phyloP scores from a whole-genome alignment of 2,329 filamentous ascomycete genomes.

The Phoma sp. region DNA sequence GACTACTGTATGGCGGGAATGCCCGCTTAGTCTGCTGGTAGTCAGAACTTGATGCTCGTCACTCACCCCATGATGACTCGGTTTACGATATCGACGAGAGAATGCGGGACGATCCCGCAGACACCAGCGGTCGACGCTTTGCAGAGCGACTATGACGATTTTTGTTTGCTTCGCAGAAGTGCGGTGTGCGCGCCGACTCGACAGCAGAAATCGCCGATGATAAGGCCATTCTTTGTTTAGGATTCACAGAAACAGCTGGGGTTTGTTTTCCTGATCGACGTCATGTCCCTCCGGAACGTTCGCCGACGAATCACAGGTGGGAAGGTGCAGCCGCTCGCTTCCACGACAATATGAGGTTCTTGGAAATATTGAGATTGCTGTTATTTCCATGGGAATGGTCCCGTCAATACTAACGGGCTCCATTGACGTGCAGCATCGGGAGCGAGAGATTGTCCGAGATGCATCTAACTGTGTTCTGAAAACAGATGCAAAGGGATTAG shows the following conservation, averaged over 20 bases:
- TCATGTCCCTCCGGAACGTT: conserved; percentile 5
- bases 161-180: background rate
- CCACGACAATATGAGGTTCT: background rate
- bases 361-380: background rate
- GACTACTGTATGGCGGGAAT: conserved; percentile 19
- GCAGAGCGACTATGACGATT: background rate
- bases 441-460: background rate
- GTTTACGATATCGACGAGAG: background rate
- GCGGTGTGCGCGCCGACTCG: conserved; percentile 1
- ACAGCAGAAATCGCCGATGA: conserved; percentile 5
- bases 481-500: background rate
- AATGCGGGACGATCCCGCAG: background rate
- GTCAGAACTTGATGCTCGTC: conserved; percentile 9
- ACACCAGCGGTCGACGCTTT: background rate
- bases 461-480: background rate
- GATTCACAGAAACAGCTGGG: conserved; percentile 5
- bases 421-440: background rate
- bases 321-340: background rate
- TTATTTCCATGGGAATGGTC: background rate
- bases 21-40: conserved; percentile 20
- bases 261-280: conserved; percentile 17
- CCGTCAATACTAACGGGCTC: conserved; percentile 1
- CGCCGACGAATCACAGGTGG: conserved; percentile 11
- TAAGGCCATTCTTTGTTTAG: background rate
- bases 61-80: conserved; percentile 9